A percentile compares a stretch with the other conserved stretches of the same genome.
phyloP scores from a whole-genome alignment of 441 rosid species.

The Pelargonium australe region DNA sequence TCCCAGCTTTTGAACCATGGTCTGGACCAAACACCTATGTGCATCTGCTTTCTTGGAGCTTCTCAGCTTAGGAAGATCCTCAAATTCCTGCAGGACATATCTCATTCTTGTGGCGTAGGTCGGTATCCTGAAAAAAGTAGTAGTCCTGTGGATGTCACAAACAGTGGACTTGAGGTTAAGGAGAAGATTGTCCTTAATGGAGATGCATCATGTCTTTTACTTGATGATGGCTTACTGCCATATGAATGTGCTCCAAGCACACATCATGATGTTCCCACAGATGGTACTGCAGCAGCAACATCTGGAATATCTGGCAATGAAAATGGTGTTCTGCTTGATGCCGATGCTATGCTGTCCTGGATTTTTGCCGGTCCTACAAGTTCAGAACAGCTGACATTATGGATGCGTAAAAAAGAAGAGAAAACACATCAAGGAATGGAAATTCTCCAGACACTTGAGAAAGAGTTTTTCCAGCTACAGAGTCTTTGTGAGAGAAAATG shows the following conservation, averaged over 20 bases:
- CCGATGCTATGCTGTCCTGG: slow-evolving; percentile 68
- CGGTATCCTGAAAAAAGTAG: slow-evolving; percentile 53
- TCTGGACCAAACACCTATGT: slow-evolving; percentile 56
- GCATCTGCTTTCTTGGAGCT: slow-evolving; percentile 81
- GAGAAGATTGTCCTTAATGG: slow-evolving; percentile 60
- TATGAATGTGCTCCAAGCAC: slow-evolving; percentile 29
- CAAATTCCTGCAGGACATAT: slow-evolving; percentile 77
- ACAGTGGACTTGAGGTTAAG: slow-evolving; percentile 34
- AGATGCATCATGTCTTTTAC: slow-evolving; percentile 48
- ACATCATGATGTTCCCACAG: slow-evolving; percentile 22
- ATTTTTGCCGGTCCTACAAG: slow-evolving; percentile 72
- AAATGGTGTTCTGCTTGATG: slow-evolving; percentile 32
- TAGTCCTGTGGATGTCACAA: slow-evolving; percentile 36
- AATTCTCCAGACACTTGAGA: slow-evolving; percentile 66
- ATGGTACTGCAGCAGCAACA: slow-evolving; percentile 28
- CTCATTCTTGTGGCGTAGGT: slow-evolving; percentile 68
- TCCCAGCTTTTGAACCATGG: slow-evolving; percentile 52
- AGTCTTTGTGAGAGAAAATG: slow-evolving; percentile 76
- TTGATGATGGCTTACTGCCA: slow-evolving; percentile 51
- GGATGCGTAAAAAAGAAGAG: slow-evolving; percentile 65
- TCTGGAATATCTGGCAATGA: slow-evolving; percentile 29
- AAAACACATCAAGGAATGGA: slow-evolving; percentile 65
- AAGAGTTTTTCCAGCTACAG: slow-evolving; percentile 69
- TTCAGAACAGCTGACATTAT: slow-evolving; percentile 52
- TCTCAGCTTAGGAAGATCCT: slow-evolving; percentile 69